A percentile compares a stretch with the other conserved stretches of the same genome.
Evolutionary conservation across 441 rosid species (phyloP).

Genomic region (Pelargonium myrrhifolium): DNA sequence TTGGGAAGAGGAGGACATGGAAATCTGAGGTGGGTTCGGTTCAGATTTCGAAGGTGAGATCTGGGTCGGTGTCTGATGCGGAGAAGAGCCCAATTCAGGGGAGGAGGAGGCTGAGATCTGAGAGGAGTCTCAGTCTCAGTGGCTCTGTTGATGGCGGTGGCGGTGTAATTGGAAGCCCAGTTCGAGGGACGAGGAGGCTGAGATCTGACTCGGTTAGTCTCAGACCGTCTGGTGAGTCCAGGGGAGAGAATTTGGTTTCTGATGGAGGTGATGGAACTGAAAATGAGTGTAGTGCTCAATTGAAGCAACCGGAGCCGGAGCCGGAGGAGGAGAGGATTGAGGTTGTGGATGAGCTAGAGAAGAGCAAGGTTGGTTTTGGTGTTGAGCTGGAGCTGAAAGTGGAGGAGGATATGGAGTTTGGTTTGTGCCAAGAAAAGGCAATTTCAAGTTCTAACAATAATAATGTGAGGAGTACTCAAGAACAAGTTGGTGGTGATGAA

Average conservation of each 20-base stretch:
- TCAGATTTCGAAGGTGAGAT: slow-evolving; percentile 27
- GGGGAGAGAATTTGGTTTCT: background rate
- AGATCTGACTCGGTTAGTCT: slow-evolving; percentile 33
- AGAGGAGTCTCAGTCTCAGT: slow-evolving; percentile 9
- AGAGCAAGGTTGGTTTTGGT: slow-evolving; percentile 4
- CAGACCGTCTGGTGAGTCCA: slow-evolving; percentile 5
- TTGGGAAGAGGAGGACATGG: slow-evolving; percentile 53
- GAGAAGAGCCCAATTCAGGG: slow-evolving; percentile 28
- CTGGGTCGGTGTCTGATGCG: slow-evolving; percentile 26
- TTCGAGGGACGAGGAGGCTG: slow-evolving; percentile 30
- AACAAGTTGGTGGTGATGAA: slow-evolving; percentile 17
- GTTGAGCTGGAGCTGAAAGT: slow-evolving; percentile 26
- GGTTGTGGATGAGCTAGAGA: slow-evolving; percentile 16
- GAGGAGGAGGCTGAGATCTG: slow-evolving; percentile 36
- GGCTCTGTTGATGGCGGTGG: slow-evolving; percentile 20
- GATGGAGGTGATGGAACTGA: background rate
- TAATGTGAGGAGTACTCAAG: slow-evolving; percentile 5
- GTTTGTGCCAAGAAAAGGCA: slow-evolving; percentile 43
- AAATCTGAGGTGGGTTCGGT: slow-evolving; percentile 41
- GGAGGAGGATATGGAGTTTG: slow-evolving; percentile 38
- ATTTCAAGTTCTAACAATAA: slow-evolving; percentile 23
- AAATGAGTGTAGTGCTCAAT: slow-evolving; percentile 24
- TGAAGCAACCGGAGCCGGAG: slow-evolving; percentile 36
- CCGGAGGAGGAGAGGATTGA: slow-evolving; percentile 8
- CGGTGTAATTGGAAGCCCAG: slow-evolving; percentile 16